Evolutionary conservation across 345 rosid species (phyloP).

Genomic region (Trapa bicornis): DNA sequence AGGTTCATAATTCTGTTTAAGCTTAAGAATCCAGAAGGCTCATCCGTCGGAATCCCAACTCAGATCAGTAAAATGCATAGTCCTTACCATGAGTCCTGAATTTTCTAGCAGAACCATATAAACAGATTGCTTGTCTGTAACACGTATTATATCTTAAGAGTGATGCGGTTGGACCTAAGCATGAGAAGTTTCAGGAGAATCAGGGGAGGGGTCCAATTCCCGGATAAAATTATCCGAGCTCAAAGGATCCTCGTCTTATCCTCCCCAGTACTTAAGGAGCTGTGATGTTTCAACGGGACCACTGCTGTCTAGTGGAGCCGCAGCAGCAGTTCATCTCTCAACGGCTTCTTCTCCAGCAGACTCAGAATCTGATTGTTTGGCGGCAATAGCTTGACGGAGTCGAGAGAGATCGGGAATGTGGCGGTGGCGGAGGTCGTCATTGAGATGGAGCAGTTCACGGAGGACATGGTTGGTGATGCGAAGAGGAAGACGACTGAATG

Average conservation of each 20-base stretch:
- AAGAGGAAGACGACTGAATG: neutral
- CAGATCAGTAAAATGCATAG: neutral
- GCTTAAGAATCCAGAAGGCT: conserved; percentile 74
- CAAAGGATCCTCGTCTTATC: conserved; percentile 71
- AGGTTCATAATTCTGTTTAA: conserved; percentile 79
- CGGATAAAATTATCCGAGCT: conserved; percentile 67
- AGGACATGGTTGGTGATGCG: neutral
- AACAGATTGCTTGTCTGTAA: no score
- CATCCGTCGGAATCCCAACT: conserved; percentile 25
- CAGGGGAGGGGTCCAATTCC: conserved; percentile 17
- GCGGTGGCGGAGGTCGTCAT: conserved; percentile 26
- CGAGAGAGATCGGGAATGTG: conserved; percentile 20
- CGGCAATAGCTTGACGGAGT: conserved; percentile 13
- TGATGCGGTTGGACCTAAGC: neutral
- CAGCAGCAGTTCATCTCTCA: conserved; percentile 72
- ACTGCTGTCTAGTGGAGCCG: conserved; percentile 80
- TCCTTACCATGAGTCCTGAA: neutral
- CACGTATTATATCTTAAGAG: neutral
- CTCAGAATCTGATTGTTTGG: conserved; percentile 44
- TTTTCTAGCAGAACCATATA: no score
- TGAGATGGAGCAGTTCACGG: conserved; percentile 26
- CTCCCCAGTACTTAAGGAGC: conserved; percentile 85
- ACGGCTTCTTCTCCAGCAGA: conserved; percentile 54
- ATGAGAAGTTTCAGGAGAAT: neutral
- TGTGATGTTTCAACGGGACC: conserved; percentile 63